Evolutionary conservation across 164 flowering plant species (phyloP).

Genomic region (grape (Vitis vinifera)): DNA sequence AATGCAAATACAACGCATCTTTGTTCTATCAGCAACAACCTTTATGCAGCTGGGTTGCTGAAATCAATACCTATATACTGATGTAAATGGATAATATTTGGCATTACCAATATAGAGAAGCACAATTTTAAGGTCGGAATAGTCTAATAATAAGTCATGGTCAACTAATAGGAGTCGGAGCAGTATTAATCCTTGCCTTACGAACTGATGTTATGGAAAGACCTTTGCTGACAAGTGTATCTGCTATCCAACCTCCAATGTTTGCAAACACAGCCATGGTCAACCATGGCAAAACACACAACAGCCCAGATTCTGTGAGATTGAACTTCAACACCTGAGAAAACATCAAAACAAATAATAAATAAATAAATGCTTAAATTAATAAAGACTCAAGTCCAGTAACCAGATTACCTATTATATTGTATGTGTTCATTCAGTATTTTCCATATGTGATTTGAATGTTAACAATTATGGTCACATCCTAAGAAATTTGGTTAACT

Average conservation of each 20-base stretch:
- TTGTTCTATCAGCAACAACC: not conserved
- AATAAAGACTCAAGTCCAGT: not conserved
- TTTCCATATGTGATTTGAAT: too few relatives aligned
- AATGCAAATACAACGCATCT: not conserved
- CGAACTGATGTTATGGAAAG: slow-evolving; percentile 88
- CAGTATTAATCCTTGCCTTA: slow-evolving; percentile 54
- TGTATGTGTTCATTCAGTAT: too few relatives aligned
- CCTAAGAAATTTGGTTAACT: not conserved
- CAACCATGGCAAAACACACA: slow-evolving; percentile 96
- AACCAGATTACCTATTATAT: not conserved
- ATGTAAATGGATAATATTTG: not conserved
- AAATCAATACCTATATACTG: not conserved
- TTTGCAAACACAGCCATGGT: slow-evolving; percentile 99
- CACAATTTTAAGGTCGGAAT: not conserved
- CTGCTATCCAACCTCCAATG: slow-evolving; percentile 99
- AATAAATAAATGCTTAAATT: not conserved
- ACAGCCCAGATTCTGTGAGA: slow-evolving; percentile 93
- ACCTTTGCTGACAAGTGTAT: slow-evolving; percentile 91
- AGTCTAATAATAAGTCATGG: not conserved
- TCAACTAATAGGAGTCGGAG: not conserved
- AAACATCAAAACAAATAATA: not conserved
- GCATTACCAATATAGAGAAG: not conserved
- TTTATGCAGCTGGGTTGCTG: too few relatives aligned
- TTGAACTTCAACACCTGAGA: slow-evolving; percentile 95
- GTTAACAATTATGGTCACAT: not conserved